These are phyloP conservation scores for Botrytis deweyae DNA, from an alignment of 2,329 filamentous ascomycete species.

Conservation along the genomic window DNA sequence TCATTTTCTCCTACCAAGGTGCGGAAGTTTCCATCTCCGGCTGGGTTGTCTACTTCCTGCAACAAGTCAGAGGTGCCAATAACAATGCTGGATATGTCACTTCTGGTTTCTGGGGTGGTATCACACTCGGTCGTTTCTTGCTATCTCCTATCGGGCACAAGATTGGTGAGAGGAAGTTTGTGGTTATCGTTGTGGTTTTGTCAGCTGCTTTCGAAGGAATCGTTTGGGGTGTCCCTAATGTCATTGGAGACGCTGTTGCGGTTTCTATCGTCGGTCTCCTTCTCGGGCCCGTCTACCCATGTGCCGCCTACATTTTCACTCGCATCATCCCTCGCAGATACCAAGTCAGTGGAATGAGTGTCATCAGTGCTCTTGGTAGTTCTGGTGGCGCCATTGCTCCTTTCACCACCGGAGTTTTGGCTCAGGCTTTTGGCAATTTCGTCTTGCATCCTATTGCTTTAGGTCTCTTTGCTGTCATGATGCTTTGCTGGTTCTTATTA, in stretches of 20 bases:
- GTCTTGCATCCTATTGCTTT: constrained; percentile 60
- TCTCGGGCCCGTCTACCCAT: constrained; percentile 78
- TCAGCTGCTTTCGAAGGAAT: constrained; percentile 70
- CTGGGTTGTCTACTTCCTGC: constrained; percentile 85
- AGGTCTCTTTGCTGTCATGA: constrained; percentile 63
- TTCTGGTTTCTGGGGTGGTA: constrained; percentile 68
- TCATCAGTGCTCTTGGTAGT: constrained; percentile 68
- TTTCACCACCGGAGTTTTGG: constrained; percentile 49
- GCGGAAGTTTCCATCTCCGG: constrained; percentile 81
- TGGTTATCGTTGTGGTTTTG: constrained; percentile 60
- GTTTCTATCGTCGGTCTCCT: constrained; percentile 71
- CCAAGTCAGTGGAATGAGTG: constrained; percentile 62
- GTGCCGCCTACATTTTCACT: constrained; percentile 63
- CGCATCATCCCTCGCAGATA: constrained; percentile 57
- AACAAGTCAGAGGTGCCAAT: constrained; percentile 69
- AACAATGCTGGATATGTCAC: constrained; percentile 76
- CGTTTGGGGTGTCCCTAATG: constrained; percentile 74
- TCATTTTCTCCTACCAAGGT: constrained; percentile 85
- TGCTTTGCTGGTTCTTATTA: constrained; percentile 61
- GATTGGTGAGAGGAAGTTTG: constrained; percentile 69
- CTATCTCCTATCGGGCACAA: constrained; percentile 65
- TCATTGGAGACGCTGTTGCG: constrained; percentile 67
- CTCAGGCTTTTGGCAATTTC: constrained; percentile 48
- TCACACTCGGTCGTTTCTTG: constrained; percentile 72
- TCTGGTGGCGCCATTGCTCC: constrained; percentile 66